Evolutionary conservation across 2,329 filamentous ascomycete species (phyloP), one percentile per base, ranked within the genome.

Genomic region (Fusarium fracticaudum): DNA sequence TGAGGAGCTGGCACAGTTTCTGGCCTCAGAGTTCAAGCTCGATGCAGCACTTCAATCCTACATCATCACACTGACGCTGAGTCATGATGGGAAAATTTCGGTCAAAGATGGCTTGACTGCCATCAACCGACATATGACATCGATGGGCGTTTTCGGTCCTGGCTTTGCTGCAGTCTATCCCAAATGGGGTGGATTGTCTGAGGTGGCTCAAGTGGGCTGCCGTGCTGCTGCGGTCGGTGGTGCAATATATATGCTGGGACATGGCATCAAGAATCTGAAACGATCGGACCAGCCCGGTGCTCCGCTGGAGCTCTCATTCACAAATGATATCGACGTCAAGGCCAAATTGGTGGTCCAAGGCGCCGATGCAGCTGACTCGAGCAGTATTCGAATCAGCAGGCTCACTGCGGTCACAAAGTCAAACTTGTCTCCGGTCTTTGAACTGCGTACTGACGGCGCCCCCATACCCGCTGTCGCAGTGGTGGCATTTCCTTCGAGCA

Each of bases 191-290:
- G 95, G 96, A 35, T 87, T 93, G 53, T 93, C 94, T 38, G 96
- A 99, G 83, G 91, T 98, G 68, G 91, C 93, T 37, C 96, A 99
- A 85, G 95, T 98, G 31, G 94, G 92, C 9, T 98, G 96, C 81
- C 93, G 96, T 76, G 94, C 96, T 44, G 91, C 92, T 71, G 96
- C 96, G 26, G 96, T 99, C 12, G 96, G 96, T 41, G 96, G 96
- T 54, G 94, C 92, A 17, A 90, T 97, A 8, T 98, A 98, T 83
- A 94, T 98, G 81, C 89, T 98, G 22, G 93, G 91, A 48, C 92
- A 92, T 55, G 91, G 91, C 15, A 85, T 96, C 61, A 81, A 87
- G 50, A 75, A 80, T 22, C 76, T 82, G 29, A 60, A 64, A 38
- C 63, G 60, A 18, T 35, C 58, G 71, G 71, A 73, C 11, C 63